Conservation (phyloP, 495 filamentous ascomycete species). For the Hypomontagnella submonticulosa region DNA sequence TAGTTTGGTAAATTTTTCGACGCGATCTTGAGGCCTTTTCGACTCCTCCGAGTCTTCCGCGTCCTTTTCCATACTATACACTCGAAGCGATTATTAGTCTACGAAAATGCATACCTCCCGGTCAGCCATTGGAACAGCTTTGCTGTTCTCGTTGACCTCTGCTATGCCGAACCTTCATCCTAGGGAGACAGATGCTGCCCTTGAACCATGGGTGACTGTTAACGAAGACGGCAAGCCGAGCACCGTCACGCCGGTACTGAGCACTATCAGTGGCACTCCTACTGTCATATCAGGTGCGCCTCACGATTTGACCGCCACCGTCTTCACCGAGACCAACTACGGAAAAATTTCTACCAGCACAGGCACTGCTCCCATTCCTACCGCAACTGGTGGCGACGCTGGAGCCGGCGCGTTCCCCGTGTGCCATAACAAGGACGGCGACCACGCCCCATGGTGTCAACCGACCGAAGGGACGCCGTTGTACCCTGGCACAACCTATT, state of each 20-base stretch:
- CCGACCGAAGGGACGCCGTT: slow-evolving; percentile 48
- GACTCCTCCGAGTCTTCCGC: slow-evolving; percentile 25
- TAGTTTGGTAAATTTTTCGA: slow-evolving; percentile 1
- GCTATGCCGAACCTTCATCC: slow-evolving; percentile 33
- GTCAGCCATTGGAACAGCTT: slow-evolving; percentile 20
- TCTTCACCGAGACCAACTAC: slow-evolving; percentile 50
- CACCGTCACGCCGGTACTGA: slow-evolving; percentile 53
- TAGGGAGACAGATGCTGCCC: slow-evolving; percentile 39
- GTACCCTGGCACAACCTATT: slow-evolving; percentile 51
- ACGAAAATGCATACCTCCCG: slow-evolving; percentile 22
- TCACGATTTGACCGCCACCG: slow-evolving; percentile 53
- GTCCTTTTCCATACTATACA: not conserved
- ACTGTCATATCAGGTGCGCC: slow-evolving; percentile 54
- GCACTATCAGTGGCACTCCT: slow-evolving; percentile 53
- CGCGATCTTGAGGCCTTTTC: slow-evolving; percentile 16
- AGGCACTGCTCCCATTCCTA: slow-evolving; percentile 42
- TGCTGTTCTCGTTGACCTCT: slow-evolving; percentile 33
- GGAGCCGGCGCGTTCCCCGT: slow-evolving; percentile 48
- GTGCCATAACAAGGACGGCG: slow-evolving; percentile 54
- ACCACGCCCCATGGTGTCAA: slow-evolving; percentile 54
- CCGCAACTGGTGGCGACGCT: slow-evolving; percentile 43
- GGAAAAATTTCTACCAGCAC: slow-evolving; percentile 48
- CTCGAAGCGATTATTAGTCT: slow-evolving; percentile 4
- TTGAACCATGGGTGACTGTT: slow-evolving; percentile 56
- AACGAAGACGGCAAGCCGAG: slow-evolving; percentile 50